phyloP scores from a whole-genome alignment of 2,329 filamentous ascomycete species.

The Colletotrichum tropicale region DNA sequence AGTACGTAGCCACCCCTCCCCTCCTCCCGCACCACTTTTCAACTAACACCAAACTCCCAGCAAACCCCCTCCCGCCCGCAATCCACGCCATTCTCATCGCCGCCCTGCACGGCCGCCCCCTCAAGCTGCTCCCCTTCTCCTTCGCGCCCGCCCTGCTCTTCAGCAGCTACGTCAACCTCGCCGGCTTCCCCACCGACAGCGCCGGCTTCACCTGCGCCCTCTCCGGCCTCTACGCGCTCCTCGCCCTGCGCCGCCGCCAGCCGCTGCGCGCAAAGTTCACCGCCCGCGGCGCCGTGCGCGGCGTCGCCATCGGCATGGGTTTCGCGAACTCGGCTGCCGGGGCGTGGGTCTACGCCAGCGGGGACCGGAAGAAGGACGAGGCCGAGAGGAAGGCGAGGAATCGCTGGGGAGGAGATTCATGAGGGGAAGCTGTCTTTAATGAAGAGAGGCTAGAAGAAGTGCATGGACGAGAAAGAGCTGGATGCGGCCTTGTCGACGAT shows the following conservation, averaged over 20 bases:
- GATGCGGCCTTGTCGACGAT: not conserved
- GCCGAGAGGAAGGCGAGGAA: constrained; percentile 52
- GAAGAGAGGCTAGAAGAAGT: not conserved
- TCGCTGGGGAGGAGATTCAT: constrained; percentile 47
- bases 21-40: not conserved
- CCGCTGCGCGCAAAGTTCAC: constrained; percentile 46
- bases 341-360: constrained; percentile 56
- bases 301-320: constrained; percentile 54
- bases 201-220: constrained; percentile 61
- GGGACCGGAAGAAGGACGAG: constrained; percentile 55
- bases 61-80: constrained; percentile 57
- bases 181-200: constrained; percentile 61
- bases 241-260: constrained; percentile 55
- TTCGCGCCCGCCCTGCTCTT: constrained; percentile 59
- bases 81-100: constrained; percentile 61
- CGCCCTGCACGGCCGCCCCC: constrained; percentile 59
- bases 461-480: not conserved
- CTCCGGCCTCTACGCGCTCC: constrained; percentile 61
- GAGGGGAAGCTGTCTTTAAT: not conserved
- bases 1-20: constrained; percentile 41
- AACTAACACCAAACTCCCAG: constrained; percentile 35
- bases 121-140: constrained; percentile 54
- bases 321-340: constrained; percentile 52
- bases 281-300: constrained; percentile 55
- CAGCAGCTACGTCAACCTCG: constrained; percentile 63